Evolutionary conservation across 2,329 filamentous ascomycete genomes (phyloP).

Genomic region (Zymoseptoria brevis): DNA sequence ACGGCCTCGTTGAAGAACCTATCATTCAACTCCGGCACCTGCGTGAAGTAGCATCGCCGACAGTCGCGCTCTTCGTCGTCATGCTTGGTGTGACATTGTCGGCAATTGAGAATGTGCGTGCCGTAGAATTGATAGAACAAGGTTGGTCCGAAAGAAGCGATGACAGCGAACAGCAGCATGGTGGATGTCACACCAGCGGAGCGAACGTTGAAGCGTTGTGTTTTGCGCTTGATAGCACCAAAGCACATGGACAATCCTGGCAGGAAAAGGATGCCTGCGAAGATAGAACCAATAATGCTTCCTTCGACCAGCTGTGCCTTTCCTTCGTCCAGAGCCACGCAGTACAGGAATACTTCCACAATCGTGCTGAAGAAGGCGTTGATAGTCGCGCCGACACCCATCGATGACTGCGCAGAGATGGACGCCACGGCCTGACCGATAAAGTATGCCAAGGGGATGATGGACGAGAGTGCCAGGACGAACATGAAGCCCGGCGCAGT

Average conservation of each 20-base stretch:
- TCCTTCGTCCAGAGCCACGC: constrained; percentile 82
- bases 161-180: constrained; percentile 93
- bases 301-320: constrained; percentile 92
- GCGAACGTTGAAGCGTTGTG: constrained; percentile 93
- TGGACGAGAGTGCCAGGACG: constrained; percentile 72
- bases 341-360: constrained; percentile 96
- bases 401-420: constrained; percentile 96
- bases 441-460: constrained; percentile 95
- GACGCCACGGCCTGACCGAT: constrained; percentile 97
- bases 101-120: constrained; percentile 89
- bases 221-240: constrained; percentile 94
- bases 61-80: constrained; percentile 60
- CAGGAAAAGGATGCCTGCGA: constrained; percentile 89
- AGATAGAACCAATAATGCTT: constrained; percentile 95
- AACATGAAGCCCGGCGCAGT: constrained; percentile 85
- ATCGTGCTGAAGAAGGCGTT: constrained; percentile 98
- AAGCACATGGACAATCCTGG: constrained; percentile 98
- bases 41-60: constrained; percentile 87
- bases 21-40: constrained; percentile 74
- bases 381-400: constrained; percentile 93
- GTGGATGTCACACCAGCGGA: constrained; percentile 96
- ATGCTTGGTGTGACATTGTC: constrained; percentile 40
- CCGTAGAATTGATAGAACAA: constrained; percentile 98
- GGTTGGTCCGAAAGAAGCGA: constrained; percentile 90
- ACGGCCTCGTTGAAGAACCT: constrained; percentile 86